Evolutionary conservation across 208 protist species (phyloP).

Genomic region (Porcisia deanei): DNA sequence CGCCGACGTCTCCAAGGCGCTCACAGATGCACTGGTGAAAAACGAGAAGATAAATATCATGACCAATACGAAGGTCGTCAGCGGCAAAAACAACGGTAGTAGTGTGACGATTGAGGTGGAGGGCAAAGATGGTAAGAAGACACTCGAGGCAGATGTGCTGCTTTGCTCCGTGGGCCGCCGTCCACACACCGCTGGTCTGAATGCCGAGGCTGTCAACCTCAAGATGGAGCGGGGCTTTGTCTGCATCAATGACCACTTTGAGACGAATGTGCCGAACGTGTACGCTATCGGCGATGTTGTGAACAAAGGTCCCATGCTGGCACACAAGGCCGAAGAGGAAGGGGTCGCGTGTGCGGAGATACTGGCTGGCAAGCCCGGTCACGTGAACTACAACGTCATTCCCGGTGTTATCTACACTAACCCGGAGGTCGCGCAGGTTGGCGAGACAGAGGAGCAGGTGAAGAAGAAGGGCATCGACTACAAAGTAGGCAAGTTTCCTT

Average conservation of each 20-base stretch:
- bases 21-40: constrained; percentile 84
- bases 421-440: constrained; percentile 98
- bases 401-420: constrained; percentile 99
- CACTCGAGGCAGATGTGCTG: constrained; percentile 93
- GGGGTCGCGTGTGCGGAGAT: constrained; percentile 95
- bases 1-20: constrained; percentile 75
- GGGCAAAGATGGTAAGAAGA: constrained; percentile 85
- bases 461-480: constrained; percentile 93
- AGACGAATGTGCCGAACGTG: constrained; percentile 94
- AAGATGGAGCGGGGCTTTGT: constrained; percentile 92
- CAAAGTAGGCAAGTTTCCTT: constrained; percentile 98
- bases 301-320: constrained; percentile 98
- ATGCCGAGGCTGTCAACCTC: constrained; percentile 94
- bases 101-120: constrained; percentile 91
- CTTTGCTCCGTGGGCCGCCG: constrained; percentile 97
- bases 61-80: constrained; percentile 91
- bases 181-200: constrained; percentile 95
- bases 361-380: constrained; percentile 91
- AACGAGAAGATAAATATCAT: constrained; percentile 93
- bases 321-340: constrained; percentile 99
- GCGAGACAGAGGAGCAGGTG: constrained; percentile 97
- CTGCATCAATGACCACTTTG: constrained; percentile 94
- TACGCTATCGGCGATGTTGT: constrained; percentile 99
- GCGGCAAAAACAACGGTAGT: constrained; percentile 70
- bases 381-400: constrained; percentile 99